Evolutionary conservation across 805 yeast genomes (phyloP), one percentile per base, ranked within the genome.

Genomic region (Saccharomyces paradoxus): DNA sequence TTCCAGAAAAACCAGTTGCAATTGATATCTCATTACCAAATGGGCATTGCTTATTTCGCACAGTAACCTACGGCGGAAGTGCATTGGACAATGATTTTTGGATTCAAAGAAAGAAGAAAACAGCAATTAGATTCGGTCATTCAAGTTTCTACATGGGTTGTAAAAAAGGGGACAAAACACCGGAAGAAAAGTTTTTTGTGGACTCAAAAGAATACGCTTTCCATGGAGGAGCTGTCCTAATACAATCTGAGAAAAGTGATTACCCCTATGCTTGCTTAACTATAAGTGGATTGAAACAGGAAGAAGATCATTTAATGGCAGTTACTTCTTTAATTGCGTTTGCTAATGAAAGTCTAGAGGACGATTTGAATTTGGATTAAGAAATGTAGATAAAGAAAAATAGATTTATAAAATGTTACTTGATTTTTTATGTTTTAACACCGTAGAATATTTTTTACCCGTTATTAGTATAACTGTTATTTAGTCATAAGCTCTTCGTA

Each of bases 151-250:
- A 63, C 55, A 70, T 79, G 62, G 81, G 83, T 6, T 70, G 69
- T 49, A 76, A 75, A 60, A 67, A 77, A 54, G 69, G 70, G 26
- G 53, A 51, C 1, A 74, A 70, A 55, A 69, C 68, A 1, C 67
- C 72, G 50, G 68, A 77, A 7, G 78, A 74, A 46, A 74, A 72
- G 3, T 66, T 67, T 46, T 75, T 71, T 53, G 66, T 79, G 21
- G 73, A 75, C 29, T 68, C 75, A 9, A 60, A 59, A 21, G 80
- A 77, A 12, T 81, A 73, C 59, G 81, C 82, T 9, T 66, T 73
- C 30, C 82, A 79, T 58, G 86, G 86, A 26, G 86, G 86, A 53
- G 75, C 79, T 32, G 74, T 81, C 50, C 84, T 84, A 10, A 67
- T 81, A 31, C 72, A 72, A 55, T 59, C 77, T 21, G 53, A 53